These are phyloP conservation scores for Fistulinella prunicolor DNA, from an alignment of 768 basidiomycete genomes.

Conservation along the genomic window DNA sequence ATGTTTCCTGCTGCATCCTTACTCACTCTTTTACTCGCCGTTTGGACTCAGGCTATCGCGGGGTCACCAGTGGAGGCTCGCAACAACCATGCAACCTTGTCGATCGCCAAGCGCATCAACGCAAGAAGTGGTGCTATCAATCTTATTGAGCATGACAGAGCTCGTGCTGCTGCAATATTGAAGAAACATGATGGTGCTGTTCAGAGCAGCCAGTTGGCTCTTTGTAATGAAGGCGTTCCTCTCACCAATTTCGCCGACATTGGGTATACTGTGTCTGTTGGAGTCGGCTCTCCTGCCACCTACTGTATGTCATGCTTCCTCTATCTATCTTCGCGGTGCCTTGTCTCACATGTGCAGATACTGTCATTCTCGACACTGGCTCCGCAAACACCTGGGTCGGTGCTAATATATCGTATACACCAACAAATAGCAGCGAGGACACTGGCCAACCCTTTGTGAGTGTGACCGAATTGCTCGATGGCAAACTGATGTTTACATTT, in stretches of 20 bases:
- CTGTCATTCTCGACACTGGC: constrained; percentile 54
- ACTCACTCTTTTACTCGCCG: constrained; percentile 44
- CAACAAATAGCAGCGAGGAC: constrained; percentile 47
- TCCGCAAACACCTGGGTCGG: constrained; percentile 76
- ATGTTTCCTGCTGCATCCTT: constrained; percentile 41
- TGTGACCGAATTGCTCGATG: constrained; percentile 1
- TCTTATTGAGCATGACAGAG: constrained; percentile 49
- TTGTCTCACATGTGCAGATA: constrained; percentile 34
- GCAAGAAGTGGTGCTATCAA: constrained; percentile 44
- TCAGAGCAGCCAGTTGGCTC: constrained; percentile 12
- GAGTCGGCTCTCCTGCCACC: constrained; percentile 54
- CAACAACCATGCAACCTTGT: constrained; percentile 41
- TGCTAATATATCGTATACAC: constrained; percentile 42
- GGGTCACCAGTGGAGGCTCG: constrained; percentile 43
- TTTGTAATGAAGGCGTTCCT: constrained; percentile 19
- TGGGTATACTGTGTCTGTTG: constrained; percentile 37
- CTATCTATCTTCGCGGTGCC: background rate
- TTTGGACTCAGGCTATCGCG: constrained; percentile 44
- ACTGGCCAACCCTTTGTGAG: constrained; percentile 50
- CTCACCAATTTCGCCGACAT: constrained; percentile 43
- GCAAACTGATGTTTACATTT: background rate
- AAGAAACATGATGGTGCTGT: constrained; percentile 38
- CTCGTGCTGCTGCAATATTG: constrained; percentile 46
- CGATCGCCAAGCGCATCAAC: constrained; percentile 53
- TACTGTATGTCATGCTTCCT: constrained; percentile 36